Conservation (phyloP, 441 rosid genomes). For the Adansonia gregorii region DNA sequence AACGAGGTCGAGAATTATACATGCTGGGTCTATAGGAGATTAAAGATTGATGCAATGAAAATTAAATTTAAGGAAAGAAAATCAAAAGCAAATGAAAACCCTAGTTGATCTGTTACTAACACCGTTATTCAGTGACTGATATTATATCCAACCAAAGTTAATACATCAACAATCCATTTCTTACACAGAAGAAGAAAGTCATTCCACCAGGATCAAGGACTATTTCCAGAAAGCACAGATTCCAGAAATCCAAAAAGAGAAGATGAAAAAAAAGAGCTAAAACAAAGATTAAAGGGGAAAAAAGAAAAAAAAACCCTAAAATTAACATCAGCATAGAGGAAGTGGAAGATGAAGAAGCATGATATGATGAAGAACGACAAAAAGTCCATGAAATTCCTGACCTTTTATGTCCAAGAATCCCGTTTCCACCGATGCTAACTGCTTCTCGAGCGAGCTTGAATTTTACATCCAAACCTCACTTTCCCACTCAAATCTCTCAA, state of each 20-base stretch:
- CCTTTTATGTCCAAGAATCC: constrained; percentile 38
- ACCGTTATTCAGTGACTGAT: constrained; percentile 14
- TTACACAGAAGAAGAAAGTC: constrained; percentile 15
- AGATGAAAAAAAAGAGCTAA: not conserved
- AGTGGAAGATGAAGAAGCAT: constrained; percentile 25
- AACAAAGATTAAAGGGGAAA: constrained; percentile 3
- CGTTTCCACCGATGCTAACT: constrained; percentile 18
- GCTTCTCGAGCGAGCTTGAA: constrained; percentile 24
- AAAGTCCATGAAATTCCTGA: constrained; percentile 42
- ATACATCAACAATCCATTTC: constrained; percentile 28
- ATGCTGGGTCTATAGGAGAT: not conserved
- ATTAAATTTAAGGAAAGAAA: not conserved
- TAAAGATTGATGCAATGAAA: not conserved
- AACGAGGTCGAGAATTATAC: not conserved
- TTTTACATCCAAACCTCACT: constrained; percentile 17
- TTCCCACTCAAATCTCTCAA: constrained; percentile 37
- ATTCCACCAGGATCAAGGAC: constrained; percentile 33
- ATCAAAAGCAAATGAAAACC: constrained; percentile 26
- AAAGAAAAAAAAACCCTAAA: constrained; percentile 26
- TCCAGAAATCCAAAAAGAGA: constrained; percentile 25
- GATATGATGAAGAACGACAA: not conserved
- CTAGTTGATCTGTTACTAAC: constrained; percentile 33
- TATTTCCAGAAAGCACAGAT: constrained; percentile 36
- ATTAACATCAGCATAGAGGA: constrained; percentile 34
- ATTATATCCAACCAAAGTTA: constrained; percentile 4